Conservation (phyloP, 2,329 filamentous ascomycete species). For the Myriangium duriaei region DNA sequence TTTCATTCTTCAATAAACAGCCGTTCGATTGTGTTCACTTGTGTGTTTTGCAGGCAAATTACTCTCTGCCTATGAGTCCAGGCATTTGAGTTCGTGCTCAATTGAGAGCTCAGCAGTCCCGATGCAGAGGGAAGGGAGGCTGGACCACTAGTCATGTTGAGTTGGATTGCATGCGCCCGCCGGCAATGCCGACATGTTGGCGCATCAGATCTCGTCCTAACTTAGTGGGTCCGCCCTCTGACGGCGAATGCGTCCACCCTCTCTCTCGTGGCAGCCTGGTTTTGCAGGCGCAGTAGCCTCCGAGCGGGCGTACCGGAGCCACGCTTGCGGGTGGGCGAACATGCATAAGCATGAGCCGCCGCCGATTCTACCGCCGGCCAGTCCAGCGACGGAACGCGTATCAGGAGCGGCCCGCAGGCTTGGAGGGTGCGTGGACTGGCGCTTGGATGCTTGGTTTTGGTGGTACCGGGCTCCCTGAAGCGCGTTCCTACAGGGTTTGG, state of each 20-base stretch:
- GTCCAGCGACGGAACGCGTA: slow-evolving; percentile 5
- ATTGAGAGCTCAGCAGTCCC: no score
- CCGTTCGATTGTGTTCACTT: slow-evolving; percentile 10
- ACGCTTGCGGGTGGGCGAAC: slow-evolving; percentile 8
- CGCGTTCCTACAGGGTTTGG: background rate
- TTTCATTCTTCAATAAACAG: slow-evolving; percentile 9
- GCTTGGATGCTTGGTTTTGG: background rate
- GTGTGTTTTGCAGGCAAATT: no score
- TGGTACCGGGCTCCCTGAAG: background rate
- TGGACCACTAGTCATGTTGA: no score
- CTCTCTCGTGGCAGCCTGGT: background rate
- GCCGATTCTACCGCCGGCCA: slow-evolving; percentile 7
- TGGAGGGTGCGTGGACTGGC: background rate
- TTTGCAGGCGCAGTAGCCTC: slow-evolving; percentile 5
- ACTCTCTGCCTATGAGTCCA: no score
- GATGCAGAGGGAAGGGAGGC: no score
- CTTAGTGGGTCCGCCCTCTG: no score
- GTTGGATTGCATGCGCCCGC: background rate
- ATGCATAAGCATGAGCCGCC: slow-evolving; percentile 7
- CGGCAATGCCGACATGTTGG: background rate
- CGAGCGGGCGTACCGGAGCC: slow-evolving; percentile 3
- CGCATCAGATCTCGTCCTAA: no score
- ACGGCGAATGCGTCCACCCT: background rate
- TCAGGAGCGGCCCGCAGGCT: slow-evolving; percentile 9
- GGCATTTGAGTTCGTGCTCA: no score